A percentile compares a stretch with the other conserved stretches of the same genome.
phyloP scores from a whole-genome alignment of 1,284 basidiomycete genomes.

The Malassezia sp. region DNA sequence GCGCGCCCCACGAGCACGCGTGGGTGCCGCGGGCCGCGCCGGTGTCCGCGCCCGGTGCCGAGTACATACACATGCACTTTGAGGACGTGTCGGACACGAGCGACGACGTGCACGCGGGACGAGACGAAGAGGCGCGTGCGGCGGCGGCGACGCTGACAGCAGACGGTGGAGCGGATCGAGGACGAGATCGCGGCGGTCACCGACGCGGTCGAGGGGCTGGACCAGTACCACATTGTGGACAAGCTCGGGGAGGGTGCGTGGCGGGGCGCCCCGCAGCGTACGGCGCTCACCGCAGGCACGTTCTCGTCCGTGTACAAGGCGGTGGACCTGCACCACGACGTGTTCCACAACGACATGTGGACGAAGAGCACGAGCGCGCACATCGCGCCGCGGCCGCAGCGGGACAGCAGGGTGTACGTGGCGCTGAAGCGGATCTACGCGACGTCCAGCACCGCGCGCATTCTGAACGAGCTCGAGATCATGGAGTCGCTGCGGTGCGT shows the following conservation, averaged over 20 bases:
- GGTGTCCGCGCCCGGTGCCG: background rate
- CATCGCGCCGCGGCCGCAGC: slow-evolving; percentile 3
- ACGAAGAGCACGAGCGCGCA: slow-evolving; percentile 4
- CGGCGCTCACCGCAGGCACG: slow-evolving; percentile 57
- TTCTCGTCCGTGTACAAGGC: slow-evolving; percentile 99
- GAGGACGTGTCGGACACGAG: slow-evolving; percentile 3
- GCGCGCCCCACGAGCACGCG: too few relatives aligned
- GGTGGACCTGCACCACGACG: slow-evolving; percentile 63
- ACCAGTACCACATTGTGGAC: slow-evolving; percentile 71
- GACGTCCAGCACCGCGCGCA: slow-evolving; percentile 81
- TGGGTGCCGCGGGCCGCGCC: background rate
- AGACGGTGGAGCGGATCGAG: slow-evolving; percentile 25
- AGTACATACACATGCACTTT: slow-evolving; percentile 10
- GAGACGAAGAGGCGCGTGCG: slow-evolving; percentile 11
- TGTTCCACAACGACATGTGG: slow-evolving; percentile 74
- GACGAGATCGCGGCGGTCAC: slow-evolving; percentile 55
- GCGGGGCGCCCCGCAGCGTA: slow-evolving; percentile 9
- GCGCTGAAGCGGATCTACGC: slow-evolving; percentile 96
- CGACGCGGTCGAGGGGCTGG: slow-evolving; percentile 58
- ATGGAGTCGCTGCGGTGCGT: slow-evolving; percentile 58
- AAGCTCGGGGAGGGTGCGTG: slow-evolving; percentile 78
- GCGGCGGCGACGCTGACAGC: too few relatives aligned
- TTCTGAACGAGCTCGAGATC: slow-evolving; percentile 88
- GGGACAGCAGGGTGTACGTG: slow-evolving; percentile 56
- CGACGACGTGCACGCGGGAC: slow-evolving; percentile 4